Evolutionary conservation across 163 green algal genomes (phyloP), one percentile per base, ranked within the genome.

Genomic region (Chloromonas sp.): DNA sequence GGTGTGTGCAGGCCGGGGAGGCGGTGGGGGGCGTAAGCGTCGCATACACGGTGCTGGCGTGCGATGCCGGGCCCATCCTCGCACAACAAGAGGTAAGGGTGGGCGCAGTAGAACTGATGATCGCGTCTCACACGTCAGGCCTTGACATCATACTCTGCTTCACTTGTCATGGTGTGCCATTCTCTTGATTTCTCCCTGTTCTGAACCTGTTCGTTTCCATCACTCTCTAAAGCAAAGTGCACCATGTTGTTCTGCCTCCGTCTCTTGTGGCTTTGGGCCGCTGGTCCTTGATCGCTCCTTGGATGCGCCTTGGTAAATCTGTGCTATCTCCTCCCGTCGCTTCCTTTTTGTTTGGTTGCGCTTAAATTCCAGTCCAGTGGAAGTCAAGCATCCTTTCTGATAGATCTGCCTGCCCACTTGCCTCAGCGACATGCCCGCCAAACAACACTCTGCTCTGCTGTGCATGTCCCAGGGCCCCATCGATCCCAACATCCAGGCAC

Each of bases 21-120:
- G 57, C 36, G 2, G 85, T 92, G 66, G 97, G 91, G 0, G 97
- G 97, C 2, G 96, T 99, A 2, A 96, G 85, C 36, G 90, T 99
- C 81, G 93, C 95, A 14, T 99, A 94, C 90, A 99, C 97, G 0
- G 97, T 99, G 60, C 89, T 94, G 5, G 88, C 90, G 58, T 98
- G 98, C 92, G 97, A 99, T 77, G 95, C 97, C 0, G 97, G 97
- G 3, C 95, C 97, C 0, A 87, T 99, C 15, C 89, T 99, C 76
- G 93, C 93, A 60, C 91, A 96, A 88, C 79, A 95, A 77, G 78
- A 84, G 82, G 83, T 96, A 74, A 13, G 76, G 8, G 11, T 58
- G 1, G 1, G 71, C 58, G 79, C 58, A 14, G 59, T 60, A 59
- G 1, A 5, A 2, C 60, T 36, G 59, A 14, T 1, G 1, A 3